Percentiles rank a stretch among this genome's conserved stretches.
phyloP scores from a whole-genome alignment of 495 filamentous ascomycete species.

The Wilcoxina mikolae region DNA sequence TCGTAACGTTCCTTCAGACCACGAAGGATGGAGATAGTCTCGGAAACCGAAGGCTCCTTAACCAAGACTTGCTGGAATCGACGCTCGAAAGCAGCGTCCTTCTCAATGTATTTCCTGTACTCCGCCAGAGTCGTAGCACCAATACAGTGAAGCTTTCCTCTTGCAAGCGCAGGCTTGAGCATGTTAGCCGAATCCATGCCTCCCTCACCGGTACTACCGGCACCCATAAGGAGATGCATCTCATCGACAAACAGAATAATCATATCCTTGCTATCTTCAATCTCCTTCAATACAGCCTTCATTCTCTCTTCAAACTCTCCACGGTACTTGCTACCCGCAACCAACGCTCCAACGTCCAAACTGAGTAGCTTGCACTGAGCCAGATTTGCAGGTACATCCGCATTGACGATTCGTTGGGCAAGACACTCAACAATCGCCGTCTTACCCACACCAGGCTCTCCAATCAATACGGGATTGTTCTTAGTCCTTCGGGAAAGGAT shows the following conservation, averaged over 20 bases:
- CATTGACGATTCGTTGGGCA: slow-evolving; percentile 87
- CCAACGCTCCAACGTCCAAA: slow-evolving; percentile 83
- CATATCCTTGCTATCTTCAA: slow-evolving; percentile 88
- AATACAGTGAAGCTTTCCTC: slow-evolving; percentile 93
- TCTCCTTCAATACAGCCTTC: slow-evolving; percentile 97
- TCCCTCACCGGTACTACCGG: slow-evolving; percentile 80
- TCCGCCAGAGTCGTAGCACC: slow-evolving; percentile 89
- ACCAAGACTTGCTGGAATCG: slow-evolving; percentile 96
- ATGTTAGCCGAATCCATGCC: slow-evolving; percentile 98
- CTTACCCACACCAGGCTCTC: slow-evolving; percentile 96
- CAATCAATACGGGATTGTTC: slow-evolving; percentile 93
- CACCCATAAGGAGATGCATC: slow-evolving; percentile 96
- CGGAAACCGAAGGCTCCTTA: slow-evolving; percentile 73
- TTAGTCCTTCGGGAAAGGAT: slow-evolving; percentile 90
- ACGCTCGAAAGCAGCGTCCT: slow-evolving; percentile 92
- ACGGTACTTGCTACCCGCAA: slow-evolving; percentile 93
- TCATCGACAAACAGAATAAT: slow-evolving; percentile 97
- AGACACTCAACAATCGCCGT: slow-evolving; percentile 95
- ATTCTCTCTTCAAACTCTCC: slow-evolving; percentile 98
- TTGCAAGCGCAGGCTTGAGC: slow-evolving; percentile 90
- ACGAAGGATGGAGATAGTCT: slow-evolving; percentile 93
- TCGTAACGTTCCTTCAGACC: slow-evolving; percentile 96
- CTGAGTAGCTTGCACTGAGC: slow-evolving; percentile 85
- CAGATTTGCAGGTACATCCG: slow-evolving; percentile 90
- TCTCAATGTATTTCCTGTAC: slow-evolving; percentile 98